Base-by-base conservation (phyloP, 192 early-diverging fungal genomes). In the Linnemannia hyalina region DNA sequence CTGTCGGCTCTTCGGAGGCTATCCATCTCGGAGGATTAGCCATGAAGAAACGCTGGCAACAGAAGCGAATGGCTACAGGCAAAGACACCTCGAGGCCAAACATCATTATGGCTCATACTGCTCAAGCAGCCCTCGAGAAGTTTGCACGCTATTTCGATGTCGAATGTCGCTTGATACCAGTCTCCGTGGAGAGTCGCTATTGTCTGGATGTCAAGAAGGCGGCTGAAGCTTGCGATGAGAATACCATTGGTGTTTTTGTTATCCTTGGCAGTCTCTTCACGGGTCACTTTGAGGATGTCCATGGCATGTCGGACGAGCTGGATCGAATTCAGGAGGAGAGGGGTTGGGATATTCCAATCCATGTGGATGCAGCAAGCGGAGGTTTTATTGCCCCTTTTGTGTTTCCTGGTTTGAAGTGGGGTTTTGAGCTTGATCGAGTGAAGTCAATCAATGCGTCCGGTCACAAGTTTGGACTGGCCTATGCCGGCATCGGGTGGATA, bases 401-500 rank as follows among this genome's bases (percentile, higher is more conserved):
- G 13, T 88, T 89, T 63, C 95, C 95, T 29, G 90, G 95, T 29
- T 90, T 96, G 47, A 85, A 88, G 71, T 97, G 96, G 96, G 88
- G 91, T 40, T 76, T 82, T 75, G 77, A 93, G 23, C 88, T 96
- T 23, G 80, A 85, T 18, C 93, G 91, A 18, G 95, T 97, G 22
- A 91, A 90, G 23, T 95, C 93, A 35, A 97, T 97, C 89, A 96
- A 96, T 85, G 92, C 92, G 44, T 95, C 93, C 54, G 95, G 96
- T 55, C 95, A 96, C 93, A 97, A 97, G 87, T 97, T 92, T 89
- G 96, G 96, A 46, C 89, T 97, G 49, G 90, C 90, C n/a, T 96
- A 96, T 75, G 92, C 95, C 7, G 96, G 96, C 69, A 90, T 97
- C 41, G 96, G 96, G 38, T 97, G 96, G 96, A 91, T 92, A 52